These are phyloP conservation scores for Penicillium sp. DNA, from an alignment of 2,329 filamentous ascomycete genomes.

Conservation along the genomic window DNA sequence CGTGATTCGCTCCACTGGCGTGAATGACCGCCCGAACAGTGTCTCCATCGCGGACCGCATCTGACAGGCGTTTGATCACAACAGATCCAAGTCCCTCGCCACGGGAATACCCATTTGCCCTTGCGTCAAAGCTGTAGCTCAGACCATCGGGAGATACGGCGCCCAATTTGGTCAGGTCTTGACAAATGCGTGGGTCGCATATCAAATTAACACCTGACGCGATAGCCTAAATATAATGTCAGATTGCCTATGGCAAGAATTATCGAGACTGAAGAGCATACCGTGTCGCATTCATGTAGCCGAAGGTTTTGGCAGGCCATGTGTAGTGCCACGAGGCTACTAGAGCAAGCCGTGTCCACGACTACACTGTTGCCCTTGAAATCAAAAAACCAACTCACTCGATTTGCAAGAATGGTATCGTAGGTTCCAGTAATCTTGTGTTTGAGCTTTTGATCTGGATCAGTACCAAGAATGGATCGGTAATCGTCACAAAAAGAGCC, in stretches of 20 bases:
- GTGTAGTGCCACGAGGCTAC: slow-evolving; percentile 16
- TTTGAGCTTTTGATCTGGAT: not conserved
- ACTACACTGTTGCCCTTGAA: slow-evolving; percentile 12
- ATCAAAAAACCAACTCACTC: slow-evolving; percentile 16
- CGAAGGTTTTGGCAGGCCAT: slow-evolving; percentile 4
- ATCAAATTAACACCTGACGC: slow-evolving; percentile 17
- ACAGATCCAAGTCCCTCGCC: slow-evolving; percentile 37
- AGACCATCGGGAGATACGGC: slow-evolving; percentile 27
- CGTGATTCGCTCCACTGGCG: slow-evolving; percentile 23
- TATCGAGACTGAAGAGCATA: not conserved
- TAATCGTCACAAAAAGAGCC: slow-evolving; percentile 1
- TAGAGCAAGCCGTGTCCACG: slow-evolving; percentile 23
- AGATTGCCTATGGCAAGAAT: not conserved
- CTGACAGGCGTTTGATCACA: slow-evolving; percentile 30
- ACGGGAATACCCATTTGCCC: slow-evolving; percentile 46
- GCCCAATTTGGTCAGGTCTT: slow-evolving; percentile 10
- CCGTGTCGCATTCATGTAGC: not conserved
- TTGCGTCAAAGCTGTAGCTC: slow-evolving; percentile 36
- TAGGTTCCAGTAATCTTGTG: not conserved
- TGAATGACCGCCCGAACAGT: slow-evolving; percentile 20
- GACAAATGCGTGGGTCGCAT: slow-evolving; percentile 2
- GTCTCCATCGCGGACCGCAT: slow-evolving; percentile 32
- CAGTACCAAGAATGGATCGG: not conserved
- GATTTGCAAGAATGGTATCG: not conserved
- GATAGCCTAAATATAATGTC: slow-evolving; percentile 1